Evolutionary conservation across 352 stramenopile species (phyloP), one percentile per base, ranked within the genome.

Genomic region (Thalassiosira mediterranea): DNA sequence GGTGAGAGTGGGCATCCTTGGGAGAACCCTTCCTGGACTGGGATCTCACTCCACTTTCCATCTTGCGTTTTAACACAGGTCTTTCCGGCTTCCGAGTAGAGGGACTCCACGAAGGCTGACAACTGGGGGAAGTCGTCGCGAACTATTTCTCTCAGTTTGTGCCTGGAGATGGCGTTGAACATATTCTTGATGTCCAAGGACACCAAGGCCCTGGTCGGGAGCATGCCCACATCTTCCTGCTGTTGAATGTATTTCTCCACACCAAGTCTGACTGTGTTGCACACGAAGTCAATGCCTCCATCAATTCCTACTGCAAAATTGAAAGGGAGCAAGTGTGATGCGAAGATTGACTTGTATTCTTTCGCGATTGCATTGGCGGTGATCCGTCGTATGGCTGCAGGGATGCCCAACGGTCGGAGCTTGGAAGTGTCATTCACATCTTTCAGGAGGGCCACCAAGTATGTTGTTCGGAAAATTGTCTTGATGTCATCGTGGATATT

Each of bases 141-240:
- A 1, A 72, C 52, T 1, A 72, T 66, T 11, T 72, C n/a, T n/a
- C 25, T 19, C 8, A 74, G 10, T 3, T 52, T 68, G 5, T 75
- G 13, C 15, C 61, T 21, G 19, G 61, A 74, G 19, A 68, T 15
- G 1, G 13, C 34, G 32, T 74, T 79, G 62, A 79, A 79, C 70
- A 79, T 74, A 25, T 79, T 79, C 17, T 15, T 15, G 11, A 74
- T 62, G 17, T 79, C 70, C 1, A 79, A 28, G 1, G 38, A 58
- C 0, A 79, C 34, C 8, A 71, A 26, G 1, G 29, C 34, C 15
- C 58, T 15, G 15, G 54, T 58, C 8, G 66, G 54, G 1, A 60
- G 1, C 4, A 23, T 28, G 8, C 8, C 31, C 28, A 26, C 15
- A 4, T 51, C 5, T 17, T 19, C 1, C 7, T 7, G 2, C 2